Evolutionary conservation across 768 basidiomycete genomes (phyloP).

Genomic region (Lentinula raphanica): DNA sequence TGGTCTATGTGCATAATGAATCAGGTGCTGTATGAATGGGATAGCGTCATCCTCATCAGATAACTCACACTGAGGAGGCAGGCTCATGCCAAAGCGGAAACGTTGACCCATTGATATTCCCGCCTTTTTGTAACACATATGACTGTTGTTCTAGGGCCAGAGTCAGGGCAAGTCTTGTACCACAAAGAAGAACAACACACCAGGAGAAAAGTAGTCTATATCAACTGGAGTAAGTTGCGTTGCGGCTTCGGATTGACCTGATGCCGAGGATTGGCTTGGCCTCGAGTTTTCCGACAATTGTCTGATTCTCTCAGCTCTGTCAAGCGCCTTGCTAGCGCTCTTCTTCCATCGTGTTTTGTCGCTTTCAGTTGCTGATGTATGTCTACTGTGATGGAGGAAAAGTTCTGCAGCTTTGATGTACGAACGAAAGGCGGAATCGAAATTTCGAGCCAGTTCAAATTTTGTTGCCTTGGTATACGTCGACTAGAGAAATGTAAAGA

Average conservation of each 20-base stretch:
- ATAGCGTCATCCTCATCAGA: neutral
- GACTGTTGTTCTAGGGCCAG: slow-evolving; percentile 41
- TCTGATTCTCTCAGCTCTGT: slow-evolving; percentile 82
- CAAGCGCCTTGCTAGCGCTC: slow-evolving; percentile 60
- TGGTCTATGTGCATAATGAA: slow-evolving; percentile 26
- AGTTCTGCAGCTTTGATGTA: slow-evolving; percentile 68
- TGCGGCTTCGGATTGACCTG: neutral
- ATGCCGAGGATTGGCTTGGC: slow-evolving; percentile 1
- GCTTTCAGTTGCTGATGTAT: slow-evolving; percentile 26
- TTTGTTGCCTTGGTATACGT: slow-evolving; percentile 62
- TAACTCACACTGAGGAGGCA: neutral
- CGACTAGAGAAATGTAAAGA: slow-evolving; percentile 20
- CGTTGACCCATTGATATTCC: slow-evolving; percentile 33
- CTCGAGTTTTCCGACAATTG: slow-evolving; percentile 35
- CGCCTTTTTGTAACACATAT: slow-evolving; percentile 43
- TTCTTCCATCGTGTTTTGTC: slow-evolving; percentile 47
- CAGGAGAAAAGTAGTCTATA: slow-evolving; percentile 43
- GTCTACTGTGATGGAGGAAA: slow-evolving; percentile 61
- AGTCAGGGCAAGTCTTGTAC: neutral
- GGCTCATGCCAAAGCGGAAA: slow-evolving; percentile 43
- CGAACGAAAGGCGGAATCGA: slow-evolving; percentile 64
- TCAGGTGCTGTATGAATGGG: neutral
- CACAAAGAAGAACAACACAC: slow-evolving; percentile 25
- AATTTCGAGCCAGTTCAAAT: slow-evolving; percentile 61
- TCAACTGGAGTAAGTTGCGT: slow-evolving; percentile 36